These are phyloP conservation scores for Cercospora sp. DNA, from an alignment of 2,329 filamentous ascomycete species.

Conservation along the genomic window DNA sequence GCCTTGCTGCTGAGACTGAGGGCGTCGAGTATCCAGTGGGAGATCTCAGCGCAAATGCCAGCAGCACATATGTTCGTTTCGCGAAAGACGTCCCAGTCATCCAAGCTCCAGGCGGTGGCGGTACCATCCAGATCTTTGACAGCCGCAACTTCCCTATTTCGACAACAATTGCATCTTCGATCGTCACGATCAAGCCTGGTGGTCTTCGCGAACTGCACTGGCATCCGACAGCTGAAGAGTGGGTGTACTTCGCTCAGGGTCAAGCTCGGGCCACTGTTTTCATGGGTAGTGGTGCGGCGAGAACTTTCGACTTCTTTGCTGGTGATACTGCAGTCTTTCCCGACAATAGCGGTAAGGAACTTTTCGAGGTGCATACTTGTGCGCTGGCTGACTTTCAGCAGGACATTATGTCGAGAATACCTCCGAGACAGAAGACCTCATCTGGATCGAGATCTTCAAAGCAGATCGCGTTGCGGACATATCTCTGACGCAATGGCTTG, in stretches of 20 bases:
- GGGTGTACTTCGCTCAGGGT: slow-evolving; percentile 69
- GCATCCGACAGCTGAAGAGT: slow-evolving; percentile 51
- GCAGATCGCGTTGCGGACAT: slow-evolving; percentile 67
- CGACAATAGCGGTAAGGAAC: background rate
- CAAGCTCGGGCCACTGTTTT: slow-evolving; percentile 51
- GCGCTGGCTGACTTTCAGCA: background rate
- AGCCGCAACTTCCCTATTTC: slow-evolving; percentile 66
- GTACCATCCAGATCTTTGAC: slow-evolving; percentile 62
- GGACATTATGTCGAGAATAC: slow-evolving; percentile 69
- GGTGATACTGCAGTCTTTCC: slow-evolving; percentile 52
- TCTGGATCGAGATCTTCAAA: slow-evolving; percentile 71
- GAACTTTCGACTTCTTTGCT: slow-evolving; percentile 66
- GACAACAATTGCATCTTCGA: slow-evolving; percentile 62
- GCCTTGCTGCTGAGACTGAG: background rate
- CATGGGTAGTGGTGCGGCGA: slow-evolving; percentile 56
- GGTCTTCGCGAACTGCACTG: slow-evolving; percentile 36
- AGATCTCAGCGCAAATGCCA: background rate
- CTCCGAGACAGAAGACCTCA: slow-evolving; percentile 61
- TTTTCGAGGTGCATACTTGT: background rate
- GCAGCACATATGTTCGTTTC: background rate
- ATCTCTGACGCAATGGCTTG: slow-evolving; percentile 67
- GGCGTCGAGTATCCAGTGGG: background rate
- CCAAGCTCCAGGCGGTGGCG: slow-evolving; percentile 56
- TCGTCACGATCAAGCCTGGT: slow-evolving; percentile 64
- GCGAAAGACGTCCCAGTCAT: slow-evolving; percentile 31